phyloP scores from a whole-genome alignment of 2,329 filamentous ascomycete species.

The Lachnellula arida region DNA sequence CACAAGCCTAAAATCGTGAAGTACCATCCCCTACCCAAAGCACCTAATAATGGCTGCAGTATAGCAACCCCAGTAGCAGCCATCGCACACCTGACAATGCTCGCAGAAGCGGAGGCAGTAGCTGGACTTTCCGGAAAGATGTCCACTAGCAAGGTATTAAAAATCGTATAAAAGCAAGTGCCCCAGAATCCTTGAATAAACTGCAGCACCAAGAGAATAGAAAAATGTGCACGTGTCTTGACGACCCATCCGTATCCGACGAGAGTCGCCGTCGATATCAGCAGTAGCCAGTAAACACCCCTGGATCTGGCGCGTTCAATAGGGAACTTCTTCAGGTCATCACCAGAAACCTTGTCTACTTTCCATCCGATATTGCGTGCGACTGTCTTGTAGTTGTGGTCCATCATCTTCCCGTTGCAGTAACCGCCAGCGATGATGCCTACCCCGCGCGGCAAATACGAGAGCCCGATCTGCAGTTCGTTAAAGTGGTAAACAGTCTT shows the following conservation, averaged over 20 bases:
- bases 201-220: constrained; percentile 47
- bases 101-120: constrained; percentile 56
- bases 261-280: constrained; percentile 12
- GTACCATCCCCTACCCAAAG: constrained; percentile 53
- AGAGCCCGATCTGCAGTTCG: constrained; percentile 18
- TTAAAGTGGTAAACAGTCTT: constrained; percentile 41
- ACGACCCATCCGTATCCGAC: constrained; percentile 29
- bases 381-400: constrained; percentile 49
- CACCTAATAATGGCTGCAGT: constrained; percentile 50
- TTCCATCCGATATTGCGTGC: constrained; percentile 40
- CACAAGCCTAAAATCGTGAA: constrained; percentile 47
- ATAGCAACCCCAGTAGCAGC: constrained; percentile 52
- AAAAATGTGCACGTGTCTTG: constrained; percentile 31
- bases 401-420: constrained; percentile 41
- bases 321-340: constrained; percentile 40
- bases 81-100: constrained; percentile 53
- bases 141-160: constrained; percentile 53
- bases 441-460: constrained; percentile 12
- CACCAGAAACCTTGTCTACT: constrained; percentile 40
- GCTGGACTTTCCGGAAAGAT: constrained; percentile 53
- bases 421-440: background rate
- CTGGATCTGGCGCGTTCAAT: constrained; percentile 28
- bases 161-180: constrained; percentile 57
- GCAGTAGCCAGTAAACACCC: constrained; percentile 9
- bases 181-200: constrained; percentile 51